Conservation (phyloP, 805 yeast species). For the Ogataea populi-albae region DNA sequence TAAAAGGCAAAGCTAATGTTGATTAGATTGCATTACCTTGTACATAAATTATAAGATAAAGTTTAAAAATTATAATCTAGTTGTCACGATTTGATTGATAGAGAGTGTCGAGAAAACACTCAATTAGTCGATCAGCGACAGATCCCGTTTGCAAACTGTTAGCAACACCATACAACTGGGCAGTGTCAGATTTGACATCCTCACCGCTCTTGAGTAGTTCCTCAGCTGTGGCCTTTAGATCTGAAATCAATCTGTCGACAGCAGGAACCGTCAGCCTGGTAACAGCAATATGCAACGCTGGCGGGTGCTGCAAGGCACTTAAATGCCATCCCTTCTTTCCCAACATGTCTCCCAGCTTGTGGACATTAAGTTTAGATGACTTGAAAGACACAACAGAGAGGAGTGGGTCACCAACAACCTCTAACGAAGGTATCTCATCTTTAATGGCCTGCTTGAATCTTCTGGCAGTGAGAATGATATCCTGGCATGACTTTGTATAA, state of each 20-base stretch:
- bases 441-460: constrained; percentile 46
- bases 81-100: constrained; percentile 48
- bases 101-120: constrained; percentile 76
- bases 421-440: constrained; percentile 52
- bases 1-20: constrained; percentile 9
- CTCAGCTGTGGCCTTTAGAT: constrained; percentile 43
- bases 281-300: constrained; percentile 88
- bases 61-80: not conserved
- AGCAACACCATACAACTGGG: constrained; percentile 93
- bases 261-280: constrained; percentile 67
- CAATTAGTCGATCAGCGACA: constrained; percentile 75
- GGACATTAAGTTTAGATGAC: constrained; percentile 60
- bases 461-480: constrained; percentile 66
- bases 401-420: constrained; percentile 81
- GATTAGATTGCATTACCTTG: not conserved
- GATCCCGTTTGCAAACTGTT: constrained; percentile 84
- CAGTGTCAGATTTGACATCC: constrained; percentile 53
- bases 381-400: constrained; percentile 81
- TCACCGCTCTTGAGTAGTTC: constrained; percentile 34
- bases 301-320: constrained; percentile 80
- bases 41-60: constrained; percentile 5
- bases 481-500: constrained; percentile 60
- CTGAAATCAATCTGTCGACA: constrained; percentile 56
- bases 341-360: constrained; percentile 73
- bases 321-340: constrained; percentile 82